Conservation (phyloP, 1,284 basidiomycete species). For the Hypsizygus ulmarius region DNA sequence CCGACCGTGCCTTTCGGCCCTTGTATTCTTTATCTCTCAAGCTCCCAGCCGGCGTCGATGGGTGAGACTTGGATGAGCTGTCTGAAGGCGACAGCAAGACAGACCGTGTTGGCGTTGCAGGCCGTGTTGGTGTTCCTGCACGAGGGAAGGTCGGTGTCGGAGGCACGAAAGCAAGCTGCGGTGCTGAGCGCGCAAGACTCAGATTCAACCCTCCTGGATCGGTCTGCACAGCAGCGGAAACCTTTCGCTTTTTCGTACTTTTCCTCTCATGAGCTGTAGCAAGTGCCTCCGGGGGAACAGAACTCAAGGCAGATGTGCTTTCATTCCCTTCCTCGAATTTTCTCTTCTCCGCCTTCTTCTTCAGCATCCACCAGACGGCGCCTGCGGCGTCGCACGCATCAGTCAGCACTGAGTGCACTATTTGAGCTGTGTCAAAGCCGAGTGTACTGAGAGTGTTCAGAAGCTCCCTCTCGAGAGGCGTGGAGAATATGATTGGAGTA, state of each 20-base stretch:
- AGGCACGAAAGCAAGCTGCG: conserved; percentile 67
- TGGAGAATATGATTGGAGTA: conserved; percentile 82
- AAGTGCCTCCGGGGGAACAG: conserved; percentile 22
- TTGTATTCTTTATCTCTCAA: conserved; percentile 53
- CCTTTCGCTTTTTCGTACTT: conserved; percentile 35
- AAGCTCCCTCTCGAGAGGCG: conserved; percentile 77
- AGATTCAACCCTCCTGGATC: conserved; percentile 26
- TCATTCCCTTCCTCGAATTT: conserved; percentile 44
- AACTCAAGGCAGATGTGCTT: conserved; percentile 31
- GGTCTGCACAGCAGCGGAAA: conserved; percentile 38
- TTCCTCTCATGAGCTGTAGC: conserved; percentile 19
- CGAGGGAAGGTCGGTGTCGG: conserved; percentile 62
- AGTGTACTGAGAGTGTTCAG: conserved; percentile 73
- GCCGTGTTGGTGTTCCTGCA: conserved; percentile 51
- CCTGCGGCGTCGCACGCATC: conserved; percentile 93
- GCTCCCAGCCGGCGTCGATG: conserved; percentile 62
- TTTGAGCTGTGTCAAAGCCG: conserved; percentile 93
- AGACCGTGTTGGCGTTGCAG: conserved; percentile 43
- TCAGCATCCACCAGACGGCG: conserved; percentile 96
- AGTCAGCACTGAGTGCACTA: conserved; percentile 87
- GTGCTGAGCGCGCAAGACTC: conserved; percentile 36
- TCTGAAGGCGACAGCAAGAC: conserved; percentile 61
- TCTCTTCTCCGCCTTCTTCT: conserved; percentile 72
- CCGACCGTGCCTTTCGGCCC: conserved; percentile 65
- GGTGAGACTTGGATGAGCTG: conserved; percentile 50